These are phyloP conservation scores for Solanum corneliomulleri DNA, from an alignment of 257 asterid genomes.

Conservation along the genomic window DNA sequence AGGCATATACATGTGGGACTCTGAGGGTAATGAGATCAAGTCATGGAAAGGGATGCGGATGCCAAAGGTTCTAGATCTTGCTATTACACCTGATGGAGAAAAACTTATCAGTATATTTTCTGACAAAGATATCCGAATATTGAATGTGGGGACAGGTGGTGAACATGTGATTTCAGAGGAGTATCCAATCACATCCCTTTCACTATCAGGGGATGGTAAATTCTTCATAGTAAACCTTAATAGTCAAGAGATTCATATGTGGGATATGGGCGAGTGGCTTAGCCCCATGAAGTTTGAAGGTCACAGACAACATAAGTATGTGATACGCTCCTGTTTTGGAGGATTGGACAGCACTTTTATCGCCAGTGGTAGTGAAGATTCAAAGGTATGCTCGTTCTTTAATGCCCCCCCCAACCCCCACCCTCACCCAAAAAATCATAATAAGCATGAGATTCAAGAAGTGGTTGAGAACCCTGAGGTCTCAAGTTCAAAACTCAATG, in stretches of 20 bases:
- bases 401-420: neutral
- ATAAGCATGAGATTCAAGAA: neutral
- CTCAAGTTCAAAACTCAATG: neutral
- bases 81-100: slow-evolving; percentile 83
- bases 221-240: slow-evolving; percentile 79
- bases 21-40: slow-evolving; percentile 70
- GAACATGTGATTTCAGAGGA: slow-evolving; percentile 70
- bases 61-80: slow-evolving; percentile 87
- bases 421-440: neutral
- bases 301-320: slow-evolving; percentile 72
- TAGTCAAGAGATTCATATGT: slow-evolving; percentile 89
- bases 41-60: slow-evolving; percentile 89
- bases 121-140: slow-evolving; percentile 71
- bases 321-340: slow-evolving; percentile 95
- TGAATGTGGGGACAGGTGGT: slow-evolving; percentile 40
- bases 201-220: slow-evolving; percentile 64
- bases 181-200: slow-evolving; percentile 72
- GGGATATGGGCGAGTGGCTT: slow-evolving; percentile 54
- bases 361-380: slow-evolving; percentile 95
- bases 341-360: slow-evolving; percentile 63
- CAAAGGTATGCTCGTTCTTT: slow-evolving; percentile 43
- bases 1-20: slow-evolving; percentile 94
- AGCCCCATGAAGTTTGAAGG: slow-evolving; percentile 57
- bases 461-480: neutral
- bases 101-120: slow-evolving; percentile 67